A percentile compares a stretch with the other conserved stretches of the same genome.
phyloP scores from a whole-genome alignment of 2,329 filamentous ascomycete species.

The Pyricularia grisea region DNA sequence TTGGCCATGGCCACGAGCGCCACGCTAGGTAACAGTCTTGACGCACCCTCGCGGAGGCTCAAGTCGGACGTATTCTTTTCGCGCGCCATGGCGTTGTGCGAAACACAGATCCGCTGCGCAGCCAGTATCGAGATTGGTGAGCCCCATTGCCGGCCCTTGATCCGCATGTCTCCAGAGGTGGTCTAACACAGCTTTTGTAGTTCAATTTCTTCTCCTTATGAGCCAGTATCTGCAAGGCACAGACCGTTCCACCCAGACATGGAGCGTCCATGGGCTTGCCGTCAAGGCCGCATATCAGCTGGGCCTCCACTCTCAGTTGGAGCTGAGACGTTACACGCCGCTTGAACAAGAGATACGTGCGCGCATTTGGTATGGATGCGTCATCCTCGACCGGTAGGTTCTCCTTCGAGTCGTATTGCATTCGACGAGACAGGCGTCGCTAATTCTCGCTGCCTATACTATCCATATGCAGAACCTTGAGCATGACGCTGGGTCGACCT shows the following conservation, averaged over 20 bases:
- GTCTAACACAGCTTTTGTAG: conserved; percentile 13
- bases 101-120: conserved; percentile 27
- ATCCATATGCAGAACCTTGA: conserved; percentile 24
- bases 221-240: conserved; percentile 45
- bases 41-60: conserved; percentile 13
- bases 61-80: conserved; percentile 31
- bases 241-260: conserved; percentile 41
- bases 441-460: not conserved
- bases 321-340: conserved; percentile 22
- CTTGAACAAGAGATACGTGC: conserved; percentile 36
- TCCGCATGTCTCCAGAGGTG: not conserved
- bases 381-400: conserved; percentile 32
- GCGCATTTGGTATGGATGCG: conserved; percentile 39
- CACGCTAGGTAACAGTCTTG: conserved; percentile 17
- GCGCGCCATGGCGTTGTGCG: conserved; percentile 31
- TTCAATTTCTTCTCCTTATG: conserved; percentile 38
- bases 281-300: conserved; percentile 40
- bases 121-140: conserved; percentile 28
- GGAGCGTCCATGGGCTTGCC: conserved; percentile 42
- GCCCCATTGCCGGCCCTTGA: not conserved
- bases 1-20: conserved; percentile 35
- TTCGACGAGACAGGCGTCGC: not conserved
- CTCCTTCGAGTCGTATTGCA: not conserved
- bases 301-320: conserved; percentile 36
- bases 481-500: conserved; percentile 42